Base-by-base conservation (phyloP, 345 rosid genomes). In the Jatropha curcas region DNA sequence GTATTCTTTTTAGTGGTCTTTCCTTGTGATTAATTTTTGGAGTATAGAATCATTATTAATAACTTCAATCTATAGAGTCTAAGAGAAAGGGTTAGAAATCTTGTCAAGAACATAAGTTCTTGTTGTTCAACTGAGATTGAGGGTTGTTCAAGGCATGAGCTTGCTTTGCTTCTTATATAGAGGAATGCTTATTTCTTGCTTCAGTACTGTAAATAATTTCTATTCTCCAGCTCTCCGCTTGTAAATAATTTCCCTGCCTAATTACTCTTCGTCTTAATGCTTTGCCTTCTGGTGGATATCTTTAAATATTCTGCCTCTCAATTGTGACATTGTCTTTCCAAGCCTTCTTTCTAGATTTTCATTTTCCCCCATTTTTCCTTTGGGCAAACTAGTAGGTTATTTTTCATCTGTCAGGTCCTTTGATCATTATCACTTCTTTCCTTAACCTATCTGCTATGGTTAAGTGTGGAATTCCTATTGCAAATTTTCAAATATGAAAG, bases 1-100 rank as follows among this genome's bases (percentile, higher is more conserved):
- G 13, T 53, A 45, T 67, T 70, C 52, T 69, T 55, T 62, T 62
- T 34, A 8, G 22, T 27, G 22, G 17, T 28, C n/a, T 65, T 16
- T 25, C 5, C 13, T 9, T 56, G 20, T 34, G 56, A 67, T 74
- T 13, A 20, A 57, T 25, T 34, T 65, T 72, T 71, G 14, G 58
- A 61, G 20, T 24, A 11, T 57, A 43, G 24, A 17, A 22, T 9
- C 14, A 48, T 41, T 64, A 41, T 62, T n/a, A 55, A 9, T 27
- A 19, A 27, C 60, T 34, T 4, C 12, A 57, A 57, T 10, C 19
- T 57, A 7, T 45, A 24, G 33, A 41, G 22, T 16, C 52, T 39
- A 5, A 11, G 3, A 39, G 68, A 35, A 4, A 24, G 14, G 37
- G 22, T 64, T 56, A 48, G 39, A 51, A 34, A 39, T 50, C 56